Evolutionary conservation across 371 early-diverging fungal species (phyloP).

Genomic region (Apophysomyces variabilis): DNA sequence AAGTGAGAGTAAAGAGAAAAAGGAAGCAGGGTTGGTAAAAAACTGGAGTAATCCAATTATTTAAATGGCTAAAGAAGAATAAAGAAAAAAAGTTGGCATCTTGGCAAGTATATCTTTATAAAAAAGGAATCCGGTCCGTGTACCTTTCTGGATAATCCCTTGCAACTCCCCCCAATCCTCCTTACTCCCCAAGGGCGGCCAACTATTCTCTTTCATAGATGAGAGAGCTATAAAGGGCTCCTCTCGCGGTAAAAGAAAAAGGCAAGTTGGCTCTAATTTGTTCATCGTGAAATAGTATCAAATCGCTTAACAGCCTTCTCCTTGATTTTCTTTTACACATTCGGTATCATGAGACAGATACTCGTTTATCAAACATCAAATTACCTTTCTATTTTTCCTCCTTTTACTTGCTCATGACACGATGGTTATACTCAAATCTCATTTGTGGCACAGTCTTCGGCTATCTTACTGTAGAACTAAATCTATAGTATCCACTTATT

Average conservation of each 20-base stretch:
- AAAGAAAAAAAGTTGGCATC: slow-evolving; percentile 4
- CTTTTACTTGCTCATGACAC: not conserved
- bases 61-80: slow-evolving; percentile 1
- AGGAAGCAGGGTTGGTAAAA: not conserved
- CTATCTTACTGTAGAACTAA: not conserved
- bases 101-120: slow-evolving; percentile 1
- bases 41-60: not conserved
- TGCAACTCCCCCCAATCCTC: slow-evolving; percentile 8
- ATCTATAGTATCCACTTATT: not conserved
- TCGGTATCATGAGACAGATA: slow-evolving; percentile 9
- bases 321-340: not conserved
- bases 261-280: slow-evolving; percentile 1
- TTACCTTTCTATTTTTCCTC: not conserved
- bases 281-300: not conserved
- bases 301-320: not conserved
- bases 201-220: not conserved
- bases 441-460: not conserved
- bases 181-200: slow-evolving; percentile 11
- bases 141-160: slow-evolving; percentile 11
- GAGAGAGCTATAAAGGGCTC: no score
- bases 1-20: not conserved
- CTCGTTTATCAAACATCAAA: not conserved
- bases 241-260: no score
- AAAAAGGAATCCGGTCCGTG: slow-evolving; percentile 12
- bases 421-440: not conserved